Conservation (phyloP, 306 rosid species). For the Canavalia ensiformis region DNA sequence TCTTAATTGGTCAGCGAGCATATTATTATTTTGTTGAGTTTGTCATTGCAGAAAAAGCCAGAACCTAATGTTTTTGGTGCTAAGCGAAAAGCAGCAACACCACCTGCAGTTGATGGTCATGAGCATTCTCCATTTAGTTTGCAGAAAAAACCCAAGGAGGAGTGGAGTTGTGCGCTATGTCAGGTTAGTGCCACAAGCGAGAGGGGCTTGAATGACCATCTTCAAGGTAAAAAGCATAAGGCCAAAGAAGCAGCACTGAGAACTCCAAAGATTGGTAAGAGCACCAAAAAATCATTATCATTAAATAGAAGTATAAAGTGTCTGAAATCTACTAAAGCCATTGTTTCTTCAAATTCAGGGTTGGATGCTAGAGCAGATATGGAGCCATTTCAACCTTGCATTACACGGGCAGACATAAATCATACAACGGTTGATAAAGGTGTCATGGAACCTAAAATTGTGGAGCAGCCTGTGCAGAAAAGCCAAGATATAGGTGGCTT, state of each 20-base stretch:
- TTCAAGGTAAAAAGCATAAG: slow-evolving; percentile 77
- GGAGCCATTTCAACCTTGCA: slow-evolving; percentile 18
- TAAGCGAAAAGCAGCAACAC: slow-evolving; percentile 59
- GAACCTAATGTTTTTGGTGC: slow-evolving; percentile 34
- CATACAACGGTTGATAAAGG: slow-evolving; percentile 21
- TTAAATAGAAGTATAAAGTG: slow-evolving; percentile 40
- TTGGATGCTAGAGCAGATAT: slow-evolving; percentile 35
- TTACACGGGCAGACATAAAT: background rate
- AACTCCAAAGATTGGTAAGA: slow-evolving; percentile 37
- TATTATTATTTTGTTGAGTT: slow-evolving; percentile 45
- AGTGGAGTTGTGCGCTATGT: slow-evolving; percentile 77
- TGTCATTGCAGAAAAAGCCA: slow-evolving; percentile 71
- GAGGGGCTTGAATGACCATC: slow-evolving; percentile 55
- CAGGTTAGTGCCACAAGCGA: slow-evolving; percentile 51
- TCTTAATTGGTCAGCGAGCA: slow-evolving; percentile 26
- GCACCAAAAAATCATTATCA: slow-evolving; percentile 20
- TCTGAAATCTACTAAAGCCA: slow-evolving; percentile 2
- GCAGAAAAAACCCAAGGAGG: slow-evolving; percentile 59
- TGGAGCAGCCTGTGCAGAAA: slow-evolving; percentile 37
- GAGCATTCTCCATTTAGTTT: slow-evolving; percentile 41
- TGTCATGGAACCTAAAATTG: slow-evolving; percentile 14
- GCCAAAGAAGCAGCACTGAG: slow-evolving; percentile 55
- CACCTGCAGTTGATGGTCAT: slow-evolving; percentile 1
- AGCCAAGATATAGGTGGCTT: slow-evolving; percentile 10
- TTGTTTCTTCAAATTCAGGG: slow-evolving; percentile 20